Percentiles rank a stretch among this genome's conserved stretches.
Conservation (phyloP, 768 basidiomycete species). For the Hemileccinum rubropunctum region DNA sequence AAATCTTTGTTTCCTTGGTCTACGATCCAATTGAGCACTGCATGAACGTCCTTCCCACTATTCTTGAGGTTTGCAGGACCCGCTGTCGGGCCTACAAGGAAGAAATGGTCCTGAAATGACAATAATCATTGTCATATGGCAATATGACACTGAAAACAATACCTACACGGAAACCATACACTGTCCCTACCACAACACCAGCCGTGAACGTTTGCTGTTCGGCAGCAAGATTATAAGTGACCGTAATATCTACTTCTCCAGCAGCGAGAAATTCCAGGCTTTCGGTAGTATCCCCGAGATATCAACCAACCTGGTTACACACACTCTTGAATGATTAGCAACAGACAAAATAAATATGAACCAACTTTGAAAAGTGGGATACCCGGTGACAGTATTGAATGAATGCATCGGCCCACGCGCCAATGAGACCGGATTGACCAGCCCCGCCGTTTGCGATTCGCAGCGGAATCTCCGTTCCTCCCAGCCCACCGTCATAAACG, state of each 20-base stretch:
- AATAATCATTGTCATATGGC: neutral
- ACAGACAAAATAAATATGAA: constrained; percentile 28
- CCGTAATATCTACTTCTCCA: constrained; percentile 46
- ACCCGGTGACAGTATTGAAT: constrained; percentile 28
- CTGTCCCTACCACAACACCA: constrained; percentile 32
- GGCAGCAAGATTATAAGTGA: constrained; percentile 53
- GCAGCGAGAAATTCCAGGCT: constrained; percentile 41
- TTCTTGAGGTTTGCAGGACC: constrained; percentile 46
- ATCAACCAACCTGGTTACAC: constrained; percentile 48
- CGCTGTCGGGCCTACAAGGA: constrained; percentile 44
- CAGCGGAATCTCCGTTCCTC: constrained; percentile 33
- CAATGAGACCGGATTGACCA: constrained; percentile 51
- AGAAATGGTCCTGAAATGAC: constrained; percentile 45
- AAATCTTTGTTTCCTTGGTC: constrained; percentile 42
- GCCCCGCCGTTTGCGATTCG: constrained; percentile 50
- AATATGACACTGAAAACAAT: neutral
- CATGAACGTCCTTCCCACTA: constrained; percentile 27
- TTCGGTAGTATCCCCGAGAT: constrained; percentile 54
- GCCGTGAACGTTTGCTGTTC: constrained; percentile 36
- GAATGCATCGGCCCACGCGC: constrained; percentile 47
- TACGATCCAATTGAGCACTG: constrained; percentile 50
- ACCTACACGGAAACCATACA: constrained; percentile 47
- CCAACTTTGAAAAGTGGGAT: constrained; percentile 29
- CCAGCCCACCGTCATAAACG: constrained; percentile 42
- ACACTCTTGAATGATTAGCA: neutral